Evolutionary conservation across 2,329 filamentous ascomycete species (phyloP).

Genomic region (Alternaria sp.): DNA sequence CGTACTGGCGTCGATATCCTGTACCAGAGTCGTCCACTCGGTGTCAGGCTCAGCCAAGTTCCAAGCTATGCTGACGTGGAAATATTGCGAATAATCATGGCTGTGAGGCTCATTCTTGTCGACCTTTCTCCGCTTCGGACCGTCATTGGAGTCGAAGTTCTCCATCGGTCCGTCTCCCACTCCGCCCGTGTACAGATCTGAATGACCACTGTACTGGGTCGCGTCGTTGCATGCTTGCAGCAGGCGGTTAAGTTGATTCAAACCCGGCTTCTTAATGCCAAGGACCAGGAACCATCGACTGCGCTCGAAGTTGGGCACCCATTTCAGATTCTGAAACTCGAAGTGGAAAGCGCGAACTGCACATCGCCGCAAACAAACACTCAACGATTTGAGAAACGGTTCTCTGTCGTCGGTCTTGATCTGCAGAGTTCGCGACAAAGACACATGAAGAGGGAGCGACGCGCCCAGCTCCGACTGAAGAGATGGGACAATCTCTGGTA

Average conservation of each 20-base stretch:
- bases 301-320: constrained; percentile 71
- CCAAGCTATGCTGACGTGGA: constrained; percentile 94
- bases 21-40: constrained; percentile 37
- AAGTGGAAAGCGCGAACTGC: constrained; percentile 62
- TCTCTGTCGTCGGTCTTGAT: constrained; percentile 77
- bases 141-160: constrained; percentile 19
- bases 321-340: constrained; percentile 61
- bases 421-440: constrained; percentile 81
- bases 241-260: constrained; percentile 59
- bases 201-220: constrained; percentile 69
- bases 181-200: constrained; percentile 69
- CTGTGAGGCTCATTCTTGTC: constrained; percentile 8
- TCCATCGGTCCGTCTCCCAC: constrained; percentile 44
- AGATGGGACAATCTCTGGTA: constrained; percentile 67
- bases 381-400: constrained; percentile 68
- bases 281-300: constrained; percentile 87
- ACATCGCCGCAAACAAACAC: constrained; percentile 52
- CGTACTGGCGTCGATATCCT: constrained; percentile 33
- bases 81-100: constrained; percentile 61
- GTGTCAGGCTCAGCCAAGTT: constrained; percentile 51
- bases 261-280: constrained; percentile 57
- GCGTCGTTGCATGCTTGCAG: constrained; percentile 72
- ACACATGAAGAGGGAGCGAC: constrained; percentile 85
- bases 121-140: constrained; percentile 29
- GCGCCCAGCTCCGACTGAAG: constrained; percentile 80